Evolutionary conservation across 106 monocot genomes (phyloP), one percentile per base, ranked within the genome.

Genomic region (Iris macrosiphon): DNA sequence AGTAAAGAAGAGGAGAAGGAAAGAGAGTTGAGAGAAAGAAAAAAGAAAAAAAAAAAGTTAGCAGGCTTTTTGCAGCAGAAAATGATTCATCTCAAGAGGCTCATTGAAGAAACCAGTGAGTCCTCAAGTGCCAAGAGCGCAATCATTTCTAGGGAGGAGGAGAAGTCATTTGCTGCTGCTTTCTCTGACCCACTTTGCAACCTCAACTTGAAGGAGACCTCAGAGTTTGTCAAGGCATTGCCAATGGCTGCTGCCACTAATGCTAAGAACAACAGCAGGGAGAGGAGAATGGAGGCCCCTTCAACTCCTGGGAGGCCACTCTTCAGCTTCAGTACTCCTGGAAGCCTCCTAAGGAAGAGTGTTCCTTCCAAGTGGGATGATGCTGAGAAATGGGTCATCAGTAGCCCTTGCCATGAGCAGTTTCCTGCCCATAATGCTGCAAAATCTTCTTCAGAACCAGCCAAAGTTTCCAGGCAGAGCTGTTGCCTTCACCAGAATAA

Each of bases 321-420:
- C 8, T 88, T 93, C 55, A 64, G 72, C 49, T 92, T 87, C 68
- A 87, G 73, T 50, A 52, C 59, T 31, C 52, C 65, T 34, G 77
- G 63, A 1, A 70, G 73, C 45, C 49, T 56, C 43, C 48, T 59
- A 14, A 83, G 84, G 40, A 89, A 76, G 82, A 75, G 64, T 28
- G 52, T 89, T 18, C 89, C 94, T 49, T 89, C 94, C 39, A 95
- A 95, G 67, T 95, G 94, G 94, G 94, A 95, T 21, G 84, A 95
- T 74, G 94, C 94, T 19, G 82, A 89, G 69, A 95, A 95, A 61
- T 95, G 94, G 94, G 11, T 95, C 42, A 69, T 79, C 51, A 59
- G 73, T 44, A 61, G 69, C 59, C 79, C 94, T 26, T 84, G 72
- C 78, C 74, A 77, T 72, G 73, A 73, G 33, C 83, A 83, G 31